Evolutionary conservation across 352 stramenopile species (phyloP), one percentile per base, ranked within the genome.

Genomic region (Globisporangium okanoganense): DNA sequence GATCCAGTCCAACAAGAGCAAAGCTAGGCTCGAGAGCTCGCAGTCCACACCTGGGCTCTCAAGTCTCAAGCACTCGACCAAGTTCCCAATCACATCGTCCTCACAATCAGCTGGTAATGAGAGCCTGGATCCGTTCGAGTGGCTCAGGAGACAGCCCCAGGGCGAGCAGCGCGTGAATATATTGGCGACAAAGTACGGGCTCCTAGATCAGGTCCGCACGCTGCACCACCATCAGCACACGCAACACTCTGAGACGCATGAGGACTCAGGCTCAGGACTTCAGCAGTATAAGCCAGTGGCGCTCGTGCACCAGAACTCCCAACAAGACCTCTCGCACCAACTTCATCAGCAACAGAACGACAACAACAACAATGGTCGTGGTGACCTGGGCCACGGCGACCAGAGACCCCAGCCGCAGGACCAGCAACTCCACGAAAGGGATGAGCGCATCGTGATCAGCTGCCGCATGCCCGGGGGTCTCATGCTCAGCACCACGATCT

Each of bases 381-480:
- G 13, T 13, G 33, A 38, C 8, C 33, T 38, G 8, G 33, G 10
- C 24, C n/a, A 57, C 56, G 33, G 33, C 22, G 53, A 54, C 10
- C 45, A n/a, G 20, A 14, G 24, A 8, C 4, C 9, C 9, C 41
- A 35, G 22, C 9, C 31, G 10, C 27, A 53, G 31, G 24, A 25
- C 10, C n/a, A n/a, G 43, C 41, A 48, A 3, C 29, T 25, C 12
- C 18, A 43, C 22, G 48, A n/a, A 6, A 25, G 45, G 4, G 61
- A 70, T 27, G 58, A 71, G 10, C 59, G 63, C 29, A 71, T 90
- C 55, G 60, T 59, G 13, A 65, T 90, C 48, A 82, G 73, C 62
- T 88, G 75, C 31, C 78, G 76, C 0, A 65, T 89, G 27, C 79
- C 74, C 5, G 82, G 79, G 5, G 82, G 80, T 0, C 69, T 84